Evolutionary conservation across 257 asterid species (phyloP).

Genomic region (Plantago major): DNA sequence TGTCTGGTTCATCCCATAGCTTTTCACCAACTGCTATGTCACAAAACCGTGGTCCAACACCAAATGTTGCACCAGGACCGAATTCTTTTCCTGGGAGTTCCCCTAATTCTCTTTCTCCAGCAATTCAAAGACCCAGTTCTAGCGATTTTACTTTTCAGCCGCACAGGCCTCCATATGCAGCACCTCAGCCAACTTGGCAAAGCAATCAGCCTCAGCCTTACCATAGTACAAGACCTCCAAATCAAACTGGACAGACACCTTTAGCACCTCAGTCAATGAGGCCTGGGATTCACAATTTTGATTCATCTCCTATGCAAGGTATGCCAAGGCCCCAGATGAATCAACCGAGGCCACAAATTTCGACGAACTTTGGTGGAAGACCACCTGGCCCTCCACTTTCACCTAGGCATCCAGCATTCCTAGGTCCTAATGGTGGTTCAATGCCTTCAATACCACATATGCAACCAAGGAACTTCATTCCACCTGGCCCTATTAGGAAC

Average conservation of each 20-base stretch:
- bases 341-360: conserved; percentile 42
- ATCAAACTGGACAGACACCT: conserved; percentile 37
- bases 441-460: conserved; percentile 28
- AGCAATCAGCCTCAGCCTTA: conserved; percentile 28
- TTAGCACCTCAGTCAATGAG: conserved; percentile 37
- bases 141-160: conserved; percentile 81
- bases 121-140: conserved; percentile 50
- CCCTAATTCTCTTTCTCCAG: conserved; percentile 33
- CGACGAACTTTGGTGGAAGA: conserved; percentile 38
- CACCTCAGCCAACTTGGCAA: conserved; percentile 41
- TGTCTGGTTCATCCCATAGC: conserved; percentile 30
- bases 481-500: conserved; percentile 34
- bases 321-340: conserved; percentile 48
- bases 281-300: conserved; percentile 39
- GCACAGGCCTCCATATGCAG: conserved; percentile 47
- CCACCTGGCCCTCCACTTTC: conserved; percentile 22
- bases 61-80: conserved; percentile 15
- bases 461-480: conserved; percentile 55
- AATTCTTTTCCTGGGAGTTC: conserved; percentile 35
- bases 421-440: conserved; percentile 29
- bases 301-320: conserved; percentile 40
- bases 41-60: conserved; percentile 33
- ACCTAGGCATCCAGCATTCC: conserved; percentile 38
- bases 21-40: conserved; percentile 26
- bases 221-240: conserved; percentile 33